Percentiles rank a stretch among this genome's conserved stretches.
Evolutionary conservation across 2,329 filamentous ascomycete species (phyloP).

Genomic region (Diplodia sapinea): DNA sequence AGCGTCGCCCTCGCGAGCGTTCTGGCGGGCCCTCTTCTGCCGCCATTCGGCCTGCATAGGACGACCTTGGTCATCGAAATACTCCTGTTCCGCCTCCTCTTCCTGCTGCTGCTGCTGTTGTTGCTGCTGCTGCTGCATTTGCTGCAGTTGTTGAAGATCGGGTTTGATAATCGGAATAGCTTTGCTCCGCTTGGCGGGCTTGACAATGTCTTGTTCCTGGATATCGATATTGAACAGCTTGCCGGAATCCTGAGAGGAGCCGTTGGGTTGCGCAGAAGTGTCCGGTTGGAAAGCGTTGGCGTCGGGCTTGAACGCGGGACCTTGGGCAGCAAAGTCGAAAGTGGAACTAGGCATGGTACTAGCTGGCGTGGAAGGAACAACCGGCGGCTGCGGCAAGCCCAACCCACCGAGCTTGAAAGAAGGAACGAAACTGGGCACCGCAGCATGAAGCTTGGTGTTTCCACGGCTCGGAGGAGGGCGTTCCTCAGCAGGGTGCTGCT

Average conservation of each 20-base stretch:
- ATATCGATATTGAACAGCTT: slow-evolving; percentile 31
- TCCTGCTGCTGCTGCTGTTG: slow-evolving; percentile 45
- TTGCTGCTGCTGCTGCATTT: slow-evolving; percentile 46
- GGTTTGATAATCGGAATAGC: slow-evolving; percentile 81
- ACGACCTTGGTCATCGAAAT: slow-evolving; percentile 66
- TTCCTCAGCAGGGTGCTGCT: slow-evolving; percentile 29
- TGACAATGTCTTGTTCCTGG: slow-evolving; percentile 67
- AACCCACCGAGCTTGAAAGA: slow-evolving; percentile 40
- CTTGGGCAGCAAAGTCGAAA: slow-evolving; percentile 34
- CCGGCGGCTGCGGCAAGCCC: slow-evolving; percentile 8
- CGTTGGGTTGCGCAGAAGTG: background rate
- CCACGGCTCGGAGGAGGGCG: slow-evolving; percentile 56
- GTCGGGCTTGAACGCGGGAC: slow-evolving; percentile 38
- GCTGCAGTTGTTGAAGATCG: slow-evolving; percentile 46
- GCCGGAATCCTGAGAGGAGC: slow-evolving; percentile 20
- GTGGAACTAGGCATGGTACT: slow-evolving; percentile 27
- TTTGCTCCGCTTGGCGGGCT: slow-evolving; percentile 75
- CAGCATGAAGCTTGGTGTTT: slow-evolving; percentile 69
- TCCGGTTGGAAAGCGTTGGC: slow-evolving; percentile 33
- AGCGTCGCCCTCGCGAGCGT: slow-evolving; percentile 70
- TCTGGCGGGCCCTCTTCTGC: slow-evolving; percentile 75
- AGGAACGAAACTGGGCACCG: slow-evolving; percentile 74
- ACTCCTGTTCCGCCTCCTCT: slow-evolving; percentile 42
- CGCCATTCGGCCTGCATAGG: slow-evolving; percentile 69
- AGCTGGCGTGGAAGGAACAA: slow-evolving; percentile 14